Evolutionary conservation across 2,329 filamentous ascomycete species (phyloP).

Genomic region (Stemphylium vesicarium): DNA sequence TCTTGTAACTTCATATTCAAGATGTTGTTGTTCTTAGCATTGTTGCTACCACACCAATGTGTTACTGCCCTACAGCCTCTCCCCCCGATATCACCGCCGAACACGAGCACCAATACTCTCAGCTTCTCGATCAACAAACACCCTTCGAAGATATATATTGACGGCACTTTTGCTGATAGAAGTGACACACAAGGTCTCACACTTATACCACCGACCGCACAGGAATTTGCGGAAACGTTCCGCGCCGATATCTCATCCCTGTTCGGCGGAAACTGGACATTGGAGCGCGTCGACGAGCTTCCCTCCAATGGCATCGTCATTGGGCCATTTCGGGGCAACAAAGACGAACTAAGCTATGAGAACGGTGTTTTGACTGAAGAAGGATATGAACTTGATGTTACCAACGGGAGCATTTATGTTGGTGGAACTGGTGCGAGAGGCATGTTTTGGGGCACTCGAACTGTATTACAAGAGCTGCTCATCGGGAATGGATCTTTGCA

Average conservation of each 20-base stretch:
- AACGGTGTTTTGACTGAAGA: conserved; percentile 57
- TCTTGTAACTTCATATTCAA: not conserved
- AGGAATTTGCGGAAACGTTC: conserved; percentile 59
- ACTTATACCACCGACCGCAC: conserved; percentile 58
- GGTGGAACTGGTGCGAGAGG: conserved; percentile 54
- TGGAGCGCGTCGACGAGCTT: conserved; percentile 48
- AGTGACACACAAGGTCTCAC: conserved; percentile 57
- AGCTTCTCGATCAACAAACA: conserved; percentile 32
- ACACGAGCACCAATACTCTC: conserved; percentile 11
- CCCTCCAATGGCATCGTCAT: conserved; percentile 54
- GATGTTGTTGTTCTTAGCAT: not conserved
- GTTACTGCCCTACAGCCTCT: conserved; percentile 47
- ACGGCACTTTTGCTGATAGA: conserved; percentile 46
- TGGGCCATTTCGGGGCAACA: conserved; percentile 38
- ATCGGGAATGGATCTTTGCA: conserved; percentile 45
- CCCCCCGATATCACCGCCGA: conserved; percentile 45
- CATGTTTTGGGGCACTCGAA: conserved; percentile 58
- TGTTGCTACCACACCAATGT: not conserved
- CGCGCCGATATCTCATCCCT: conserved; percentile 52
- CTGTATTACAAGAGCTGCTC: conserved; percentile 53
- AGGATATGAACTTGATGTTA: conserved; percentile 56
- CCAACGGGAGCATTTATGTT: conserved; percentile 44
- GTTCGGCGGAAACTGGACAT: conserved; percentile 52
- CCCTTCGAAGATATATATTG: conserved; percentile 52
- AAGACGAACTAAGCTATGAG: conserved; percentile 53